Evolutionary conservation across 495 filamentous ascomycete species (phyloP), one percentile per base, ranked within the genome.

Genomic region (Penicillium egyptiacum): DNA sequence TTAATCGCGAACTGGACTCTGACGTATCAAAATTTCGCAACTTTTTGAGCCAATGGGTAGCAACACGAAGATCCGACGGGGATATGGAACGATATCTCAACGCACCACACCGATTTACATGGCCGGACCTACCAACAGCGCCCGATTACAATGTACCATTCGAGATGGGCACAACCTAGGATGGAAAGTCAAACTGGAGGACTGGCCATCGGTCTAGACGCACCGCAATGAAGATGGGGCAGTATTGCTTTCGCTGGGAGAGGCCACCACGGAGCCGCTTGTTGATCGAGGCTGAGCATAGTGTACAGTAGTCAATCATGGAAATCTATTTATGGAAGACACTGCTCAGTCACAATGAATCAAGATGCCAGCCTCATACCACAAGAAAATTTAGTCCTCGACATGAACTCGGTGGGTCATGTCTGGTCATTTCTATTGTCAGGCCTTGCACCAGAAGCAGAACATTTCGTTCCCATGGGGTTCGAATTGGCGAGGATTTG

Each of bases 161-260:
- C 16, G 55, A 65, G 41, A 2, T 59, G 33, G 62, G 59, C 31
- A 60, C 53, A 37, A 57, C 35, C 25, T 26, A 6, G 26, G 53
- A 61, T 62, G 64, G 61, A 51, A 20, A 67, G 50, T 23, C 59
- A 39, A 41, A 19, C 20, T 62, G 44, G 59, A 42, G 3, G 25
- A 63, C 64, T n/a, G 58, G 60, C 22, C 53, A 35, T n/a, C 59
- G 57, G 16, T 59, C 20, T 49, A 55, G 56, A 56, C 44, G 30
- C 26, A 60, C 46, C 6, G 65, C 65, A 26, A 57, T 64, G 12
- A 48, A 65, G 55, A 54, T 56, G 7, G 60, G 63, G 39, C 58
- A 68, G 49, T 68, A 61, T 63, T 61, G 55, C 28, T 68, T 62
- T 44, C 53, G 43, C 28, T 70, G 65, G 60, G 50, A 66, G 53